Evolutionary conservation across 1,284 basidiomycete species (phyloP), one percentile per base, ranked within the genome.

Genomic region (Meira nashicola): DNA sequence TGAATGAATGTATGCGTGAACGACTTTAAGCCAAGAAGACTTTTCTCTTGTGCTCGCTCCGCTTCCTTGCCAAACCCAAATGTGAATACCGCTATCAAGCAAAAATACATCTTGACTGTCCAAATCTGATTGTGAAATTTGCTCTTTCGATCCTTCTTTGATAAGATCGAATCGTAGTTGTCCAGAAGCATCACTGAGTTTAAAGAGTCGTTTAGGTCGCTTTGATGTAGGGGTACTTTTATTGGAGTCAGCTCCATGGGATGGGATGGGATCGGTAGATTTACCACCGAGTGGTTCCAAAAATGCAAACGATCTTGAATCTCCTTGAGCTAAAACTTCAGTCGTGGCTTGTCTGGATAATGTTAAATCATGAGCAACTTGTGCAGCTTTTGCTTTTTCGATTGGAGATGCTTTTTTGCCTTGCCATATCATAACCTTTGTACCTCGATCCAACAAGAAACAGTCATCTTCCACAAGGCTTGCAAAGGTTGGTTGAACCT

Each of bases 361-460:
- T 11, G 15, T 39, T 11, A 57, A 15, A 33, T 57, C 33, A 49
- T 43, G 43, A n/a, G 57, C 17, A 14, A 58, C 58, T 43, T 59
- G 51, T 17, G 58, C 58, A 14, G 58, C 54, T 50, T 59, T 59
- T 33, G 55, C 55, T 41, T 59, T 59, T 48, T 59, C 58, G 23
- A 59, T 59, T n/a, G 43, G 43, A 44, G 17, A 17, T 17, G 17
- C 17, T 44, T 44, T 44, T 17, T 25, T 17, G 43, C 43, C 43
- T 25, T 44, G 43, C 43, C 43, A 44, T 17, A 44, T 9, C 3
- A 17, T 17, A 3, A 44, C 23, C 43, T 44, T 44, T 25, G 17
- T 25, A 25, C 43, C 43, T 44, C 23, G 43, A 25, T 44, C 43
- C 17, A 44, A 8, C 8, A 44, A 4, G 43, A 44, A 44, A 25